Evolutionary conservation across 1,284 basidiomycete species (phyloP), one percentile per base, ranked within the genome.

Genomic region (Bjerkandera adusta): DNA sequence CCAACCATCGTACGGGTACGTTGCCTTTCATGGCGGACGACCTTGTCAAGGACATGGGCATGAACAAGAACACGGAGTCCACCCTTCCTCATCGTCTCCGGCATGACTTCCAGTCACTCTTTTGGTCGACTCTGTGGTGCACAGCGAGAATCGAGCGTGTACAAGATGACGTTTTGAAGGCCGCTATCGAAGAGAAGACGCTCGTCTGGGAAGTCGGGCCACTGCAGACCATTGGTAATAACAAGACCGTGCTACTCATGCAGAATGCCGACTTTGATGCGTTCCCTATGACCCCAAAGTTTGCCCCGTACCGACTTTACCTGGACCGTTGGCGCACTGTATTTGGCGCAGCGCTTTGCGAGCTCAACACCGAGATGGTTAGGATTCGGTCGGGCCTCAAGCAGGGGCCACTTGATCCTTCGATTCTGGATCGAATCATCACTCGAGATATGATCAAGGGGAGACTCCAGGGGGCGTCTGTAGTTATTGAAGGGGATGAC

Each of bases 1-100:
- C 41, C 5, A 45, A 39, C n/a, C 43, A 49, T 46, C 47, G 43
- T 11, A 43, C 43, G 2, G 51, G 48, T 5, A 52, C 51, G 6
- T 41, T 52, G n/a, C 47, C 51, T 22, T 52, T 52, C 44, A 52
- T 52, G 48, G 38, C 51, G 10, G 5, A 12, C 3, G 51, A 52
- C 5, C 16, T 52, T 18, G 22, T 52, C 5, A 7, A 32, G 5
- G 15, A 49, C 33, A 27, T 35, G 12, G 12, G 37, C 26, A 33
- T 13, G 5, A 13, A 29, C 18, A 34, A 20, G 13, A 13, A 15
- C 7, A 6, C 13, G 26, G 8, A 5, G 26, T 16, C 7, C 25
- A 5, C 13, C 36, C 6, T 46, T n/a, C n/a, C 29, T 8, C 44
- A 46, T 18, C 44, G 36, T 3, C 36, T 46, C 10, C 35, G 36